Conservation (phyloP, 2,329 filamentous ascomycete genomes). For the Periglandula ipomoeae region DNA sequence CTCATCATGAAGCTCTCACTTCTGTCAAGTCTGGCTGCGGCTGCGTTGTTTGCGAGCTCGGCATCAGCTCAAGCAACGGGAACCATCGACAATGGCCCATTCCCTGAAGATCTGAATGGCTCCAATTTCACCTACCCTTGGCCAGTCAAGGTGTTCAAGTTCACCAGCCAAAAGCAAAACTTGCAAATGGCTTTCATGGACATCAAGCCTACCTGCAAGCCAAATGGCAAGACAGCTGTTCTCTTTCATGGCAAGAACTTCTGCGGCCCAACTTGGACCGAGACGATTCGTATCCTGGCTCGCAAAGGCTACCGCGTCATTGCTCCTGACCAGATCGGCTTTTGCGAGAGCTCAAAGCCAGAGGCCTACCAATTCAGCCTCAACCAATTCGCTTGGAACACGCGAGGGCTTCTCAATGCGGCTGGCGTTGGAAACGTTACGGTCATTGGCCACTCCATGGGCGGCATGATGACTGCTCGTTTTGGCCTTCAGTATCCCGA, state of each 20-base stretch:
- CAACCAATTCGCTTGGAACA: slow-evolving; percentile 42
- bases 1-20: slow-evolving; percentile 18
- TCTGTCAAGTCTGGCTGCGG: slow-evolving; percentile 10
- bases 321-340: slow-evolving; percentile 45
- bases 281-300: slow-evolving; percentile 33
- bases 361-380: slow-evolving; percentile 41
- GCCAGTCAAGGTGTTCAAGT: slow-evolving; percentile 37
- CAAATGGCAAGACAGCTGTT: slow-evolving; percentile 33
- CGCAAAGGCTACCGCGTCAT: slow-evolving; percentile 40
- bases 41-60: slow-evolving; percentile 12
- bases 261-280: slow-evolving; percentile 43
- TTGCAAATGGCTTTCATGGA: slow-evolving; percentile 50
- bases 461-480: slow-evolving; percentile 43
- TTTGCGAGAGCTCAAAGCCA: slow-evolving; percentile 48
- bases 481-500: slow-evolving; percentile 42
- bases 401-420: slow-evolving; percentile 33
- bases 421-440: slow-evolving; percentile 34
- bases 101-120: slow-evolving; percentile 34
- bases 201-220: slow-evolving; percentile 24
- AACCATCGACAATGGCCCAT: slow-evolving; percentile 25
- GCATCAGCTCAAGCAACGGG: slow-evolving; percentile 18
- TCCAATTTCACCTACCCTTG: slow-evolving; percentile 45
- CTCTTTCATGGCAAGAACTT: slow-evolving; percentile 49
- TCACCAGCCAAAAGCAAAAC: slow-evolving; percentile 36
- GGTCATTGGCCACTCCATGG: slow-evolving; percentile 45